Percentiles rank a stretch among this genome's conserved stretches.
These are phyloP conservation scores for Russula olivacea DNA, from an alignment of 768 basidiomycete genomes.

Conservation along the genomic window DNA sequence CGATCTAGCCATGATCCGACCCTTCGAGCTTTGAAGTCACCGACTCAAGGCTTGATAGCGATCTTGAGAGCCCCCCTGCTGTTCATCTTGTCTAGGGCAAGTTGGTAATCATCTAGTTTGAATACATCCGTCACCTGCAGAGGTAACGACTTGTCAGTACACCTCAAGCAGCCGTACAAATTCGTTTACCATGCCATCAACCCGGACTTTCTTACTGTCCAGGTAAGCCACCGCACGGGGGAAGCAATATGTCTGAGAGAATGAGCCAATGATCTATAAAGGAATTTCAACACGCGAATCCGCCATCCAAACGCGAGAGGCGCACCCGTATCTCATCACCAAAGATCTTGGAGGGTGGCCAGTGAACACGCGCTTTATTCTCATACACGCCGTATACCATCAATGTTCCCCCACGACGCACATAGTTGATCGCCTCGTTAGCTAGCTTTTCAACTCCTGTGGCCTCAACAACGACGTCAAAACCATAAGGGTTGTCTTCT, in stretches of 20 bases:
- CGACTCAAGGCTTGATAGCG: slow-evolving; percentile 46
- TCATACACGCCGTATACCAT: slow-evolving; percentile 91
- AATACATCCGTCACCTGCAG: slow-evolving; percentile 51
- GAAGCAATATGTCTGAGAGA: slow-evolving; percentile 87
- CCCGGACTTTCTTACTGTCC: slow-evolving; percentile 76
- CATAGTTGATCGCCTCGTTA: slow-evolving; percentile 87
- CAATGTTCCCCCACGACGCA: slow-evolving; percentile 75
- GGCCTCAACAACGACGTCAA: slow-evolving; percentile 80
- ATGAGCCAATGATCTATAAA: slow-evolving; percentile 78
- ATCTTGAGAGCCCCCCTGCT: slow-evolving; percentile 50
- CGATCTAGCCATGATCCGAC: too few relatives aligned
- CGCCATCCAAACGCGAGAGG: not conserved
- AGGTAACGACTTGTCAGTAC: not conserved
- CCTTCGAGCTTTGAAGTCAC: too few relatives aligned
- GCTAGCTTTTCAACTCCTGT: slow-evolving; percentile 83
- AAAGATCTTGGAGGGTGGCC: slow-evolving; percentile 82
- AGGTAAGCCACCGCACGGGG: slow-evolving; percentile 86
- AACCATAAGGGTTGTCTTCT: slow-evolving; percentile 78
- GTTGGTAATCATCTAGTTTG: slow-evolving; percentile 53
- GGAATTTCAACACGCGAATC: not conserved
- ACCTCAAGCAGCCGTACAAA: not conserved
- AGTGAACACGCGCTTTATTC: slow-evolving; percentile 76
- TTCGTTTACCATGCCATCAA: slow-evolving; percentile 66
- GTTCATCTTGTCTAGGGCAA: slow-evolving; percentile 61
- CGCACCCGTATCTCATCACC: slow-evolving; percentile 59